Evolutionary conservation across 2,329 filamentous ascomycete species (phyloP).

Genomic region (Sporothrix luriei): DNA sequence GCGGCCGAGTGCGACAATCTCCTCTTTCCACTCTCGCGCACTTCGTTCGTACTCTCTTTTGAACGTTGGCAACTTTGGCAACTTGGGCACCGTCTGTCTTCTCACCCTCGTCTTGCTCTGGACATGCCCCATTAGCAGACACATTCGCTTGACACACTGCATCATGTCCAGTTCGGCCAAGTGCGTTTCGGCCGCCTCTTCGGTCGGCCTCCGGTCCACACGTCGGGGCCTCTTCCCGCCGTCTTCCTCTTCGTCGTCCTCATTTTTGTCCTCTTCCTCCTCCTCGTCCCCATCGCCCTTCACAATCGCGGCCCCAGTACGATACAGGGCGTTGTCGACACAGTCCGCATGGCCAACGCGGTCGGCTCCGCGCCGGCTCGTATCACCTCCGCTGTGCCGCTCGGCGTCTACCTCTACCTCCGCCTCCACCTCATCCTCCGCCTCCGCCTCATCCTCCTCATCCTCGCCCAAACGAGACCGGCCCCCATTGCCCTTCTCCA

Average conservation of each 20-base stretch:
- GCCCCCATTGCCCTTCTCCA: conserved; percentile 45
- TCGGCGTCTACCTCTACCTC: neutral
- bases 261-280: neutral
- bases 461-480: neutral
- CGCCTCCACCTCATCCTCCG: neutral
- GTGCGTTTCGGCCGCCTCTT: conserved; percentile 7
- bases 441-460: neutral
- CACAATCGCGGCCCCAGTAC: neutral
- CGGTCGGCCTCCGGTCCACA: neutral
- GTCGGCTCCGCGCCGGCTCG: neutral
- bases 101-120: neutral
- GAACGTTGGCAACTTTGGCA: too few relatives aligned
- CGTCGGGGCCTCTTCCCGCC: neutral
- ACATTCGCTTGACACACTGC: too few relatives aligned
- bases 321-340: neutral
- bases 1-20: neutral
- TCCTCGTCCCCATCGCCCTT: neutral
- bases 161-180: conserved; percentile 14
- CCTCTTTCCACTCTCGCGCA: neutral
- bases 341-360: neutral
- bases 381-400: too few relatives aligned
- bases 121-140: neutral
- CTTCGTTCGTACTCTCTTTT: neutral
- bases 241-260: neutral
- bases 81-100: neutral